Evolutionary conservation across 257 asterid genomes (phyloP).

Genomic region (Fraxinus anomala): DNA sequence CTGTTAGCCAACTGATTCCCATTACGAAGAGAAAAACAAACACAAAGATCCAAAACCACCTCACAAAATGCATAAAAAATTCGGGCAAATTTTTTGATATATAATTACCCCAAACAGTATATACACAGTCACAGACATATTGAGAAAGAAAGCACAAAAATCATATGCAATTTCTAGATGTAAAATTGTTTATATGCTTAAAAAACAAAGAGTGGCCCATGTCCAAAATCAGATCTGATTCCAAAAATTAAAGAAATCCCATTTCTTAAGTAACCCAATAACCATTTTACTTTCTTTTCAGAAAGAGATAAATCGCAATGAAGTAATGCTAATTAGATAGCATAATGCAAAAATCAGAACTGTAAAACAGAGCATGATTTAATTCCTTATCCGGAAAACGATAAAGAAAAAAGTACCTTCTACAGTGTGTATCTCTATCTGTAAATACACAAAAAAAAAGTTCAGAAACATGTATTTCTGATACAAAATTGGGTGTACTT

Average conservation of each 20-base stretch:
- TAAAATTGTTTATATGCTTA: constrained; percentile 17
- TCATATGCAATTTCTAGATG: neutral
- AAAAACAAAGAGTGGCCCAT: constrained; percentile 9
- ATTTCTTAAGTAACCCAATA: neutral
- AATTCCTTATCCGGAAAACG: neutral
- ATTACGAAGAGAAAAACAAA: constrained; percentile 1
- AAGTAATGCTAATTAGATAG: neutral
- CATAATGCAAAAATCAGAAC: neutral
- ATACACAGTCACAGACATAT: neutral
- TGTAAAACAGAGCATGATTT: no score
- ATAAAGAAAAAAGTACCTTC: constrained; percentile 15
- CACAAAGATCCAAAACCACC: neutral
- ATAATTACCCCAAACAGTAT: neutral
- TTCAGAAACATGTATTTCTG: neutral
- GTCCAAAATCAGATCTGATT: constrained; percentile 19
- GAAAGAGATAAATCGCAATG: neutral
- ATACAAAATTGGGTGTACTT: constrained; percentile 11
- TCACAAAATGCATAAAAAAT: neutral
- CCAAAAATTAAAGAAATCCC: neutral
- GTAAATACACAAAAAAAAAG: neutral
- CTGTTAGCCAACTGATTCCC: neutral
- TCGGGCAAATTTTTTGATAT: neutral
- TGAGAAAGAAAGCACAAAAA: neutral
- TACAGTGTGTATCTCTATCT: neutral
- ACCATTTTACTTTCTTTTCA: neutral